A percentile compares a stretch with the other conserved stretches of the same genome.
Evolutionary conservation across 2,329 filamentous ascomycete genomes (phyloP).

Genomic region (Neonectria magnoliae): DNA sequence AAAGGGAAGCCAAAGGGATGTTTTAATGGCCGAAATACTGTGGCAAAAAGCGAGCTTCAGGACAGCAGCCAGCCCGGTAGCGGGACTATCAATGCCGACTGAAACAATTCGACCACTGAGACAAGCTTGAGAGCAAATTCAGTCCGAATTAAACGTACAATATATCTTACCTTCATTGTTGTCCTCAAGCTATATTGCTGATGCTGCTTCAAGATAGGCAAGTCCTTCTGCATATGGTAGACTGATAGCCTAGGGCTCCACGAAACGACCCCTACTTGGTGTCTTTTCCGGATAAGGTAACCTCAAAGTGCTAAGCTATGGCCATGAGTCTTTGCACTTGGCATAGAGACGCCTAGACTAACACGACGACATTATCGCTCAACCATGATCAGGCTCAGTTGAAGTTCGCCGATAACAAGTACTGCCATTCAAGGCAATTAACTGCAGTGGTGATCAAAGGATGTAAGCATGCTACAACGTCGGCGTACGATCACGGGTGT

Average conservation of each 20-base stretch:
- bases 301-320: neutral
- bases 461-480: neutral
- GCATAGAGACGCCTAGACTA: neutral
- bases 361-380: neutral
- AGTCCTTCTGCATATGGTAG: neutral
- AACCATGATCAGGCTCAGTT: neutral
- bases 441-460: neutral
- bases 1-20: no score
- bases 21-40: no score
- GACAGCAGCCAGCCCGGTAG: no score
- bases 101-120: no score
- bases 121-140: no score
- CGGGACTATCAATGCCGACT: no score
- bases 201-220: neutral
- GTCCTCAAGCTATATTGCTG: neutral
- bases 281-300: neutral
- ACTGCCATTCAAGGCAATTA: neutral
- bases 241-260: neutral
- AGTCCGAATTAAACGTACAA: neutral
- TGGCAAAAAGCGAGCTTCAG: no score
- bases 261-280: neutral
- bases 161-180: no score
- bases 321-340: neutral
- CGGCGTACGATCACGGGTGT: neutral
- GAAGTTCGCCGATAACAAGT: neutral